These are phyloP conservation scores for Anthostomella pinea DNA, from an alignment of 2,329 filamentous ascomycete species.

Conservation along the genomic window DNA sequence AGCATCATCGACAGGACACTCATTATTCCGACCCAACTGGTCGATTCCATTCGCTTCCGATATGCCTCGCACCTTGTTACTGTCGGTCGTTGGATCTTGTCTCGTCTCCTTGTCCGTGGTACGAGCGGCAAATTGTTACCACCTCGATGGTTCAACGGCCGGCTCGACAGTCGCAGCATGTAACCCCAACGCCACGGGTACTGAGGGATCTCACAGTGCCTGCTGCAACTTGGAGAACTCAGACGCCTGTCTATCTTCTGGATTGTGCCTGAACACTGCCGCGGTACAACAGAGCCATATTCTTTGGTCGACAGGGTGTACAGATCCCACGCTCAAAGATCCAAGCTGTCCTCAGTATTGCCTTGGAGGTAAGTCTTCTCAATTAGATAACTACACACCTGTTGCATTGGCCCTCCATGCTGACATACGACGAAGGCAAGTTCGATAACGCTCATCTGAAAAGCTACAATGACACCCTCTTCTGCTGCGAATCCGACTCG, in stretches of 20 bases:
- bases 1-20: no score
- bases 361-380: conserved; percentile 12
- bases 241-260: conserved; percentile 22
- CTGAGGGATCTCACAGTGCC: conserved; percentile 18
- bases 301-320: conserved; percentile 20
- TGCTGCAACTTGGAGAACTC: conserved; percentile 21
- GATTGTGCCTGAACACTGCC: conserved; percentile 19
- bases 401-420: not conserved
- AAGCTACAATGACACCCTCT: conserved; percentile 17
- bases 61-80: no score
- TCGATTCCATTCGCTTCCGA: no score
- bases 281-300: conserved; percentile 16
- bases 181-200: conserved; percentile 18
- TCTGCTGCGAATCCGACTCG: conserved; percentile 16
- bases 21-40: no score
- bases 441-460: conserved; percentile 15
- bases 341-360: conserved; percentile 22
- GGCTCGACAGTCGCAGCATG: conserved; percentile 14
- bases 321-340: conserved; percentile 19
- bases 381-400: not conserved
- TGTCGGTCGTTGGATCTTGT: no score
- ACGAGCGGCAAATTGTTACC: conserved; percentile 18
- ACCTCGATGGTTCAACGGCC: conserved; percentile 16
- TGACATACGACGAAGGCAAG: conserved; percentile 10
- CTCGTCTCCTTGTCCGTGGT: no score